Conservation (phyloP, 441 rosid species). For the Gossypium davidsonii region DNA sequence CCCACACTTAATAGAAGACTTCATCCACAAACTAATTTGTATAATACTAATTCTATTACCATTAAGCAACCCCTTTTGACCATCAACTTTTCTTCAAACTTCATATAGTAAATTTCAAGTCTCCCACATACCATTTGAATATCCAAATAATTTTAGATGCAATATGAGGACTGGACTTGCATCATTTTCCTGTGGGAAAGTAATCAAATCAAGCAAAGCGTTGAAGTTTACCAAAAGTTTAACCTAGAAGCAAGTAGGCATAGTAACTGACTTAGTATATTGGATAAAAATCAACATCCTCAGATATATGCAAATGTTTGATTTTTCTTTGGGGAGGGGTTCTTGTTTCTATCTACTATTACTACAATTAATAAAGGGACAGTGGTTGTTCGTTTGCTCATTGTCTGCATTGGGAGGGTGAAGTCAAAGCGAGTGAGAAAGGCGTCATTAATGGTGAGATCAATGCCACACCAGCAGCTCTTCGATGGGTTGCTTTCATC, state of each 20-base stretch:
- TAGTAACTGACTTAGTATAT: background rate
- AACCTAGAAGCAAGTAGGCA: background rate
- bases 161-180: background rate
- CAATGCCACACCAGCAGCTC: background rate
- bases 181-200: background rate
- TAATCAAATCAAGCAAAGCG: background rate
- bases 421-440: background rate
- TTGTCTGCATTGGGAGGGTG: background rate
- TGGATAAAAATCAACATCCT: background rate
- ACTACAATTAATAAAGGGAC: background rate
- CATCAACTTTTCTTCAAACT: background rate
- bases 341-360: background rate
- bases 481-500: slow-evolving; percentile 7
- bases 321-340: background rate
- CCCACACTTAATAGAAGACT: background rate
- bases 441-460: slow-evolving; percentile 7
- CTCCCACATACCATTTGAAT: background rate
- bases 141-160: too few relatives aligned
- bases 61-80: background rate
- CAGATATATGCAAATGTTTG: background rate
- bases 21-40: too few relatives aligned
- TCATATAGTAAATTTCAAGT: background rate
- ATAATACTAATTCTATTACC: background rate
- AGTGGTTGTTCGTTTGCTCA: background rate
- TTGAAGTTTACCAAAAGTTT: background rate